phyloP scores from a whole-genome alignment of 2,329 filamentous ascomycete species.

The Aureobasidium musti region DNA sequence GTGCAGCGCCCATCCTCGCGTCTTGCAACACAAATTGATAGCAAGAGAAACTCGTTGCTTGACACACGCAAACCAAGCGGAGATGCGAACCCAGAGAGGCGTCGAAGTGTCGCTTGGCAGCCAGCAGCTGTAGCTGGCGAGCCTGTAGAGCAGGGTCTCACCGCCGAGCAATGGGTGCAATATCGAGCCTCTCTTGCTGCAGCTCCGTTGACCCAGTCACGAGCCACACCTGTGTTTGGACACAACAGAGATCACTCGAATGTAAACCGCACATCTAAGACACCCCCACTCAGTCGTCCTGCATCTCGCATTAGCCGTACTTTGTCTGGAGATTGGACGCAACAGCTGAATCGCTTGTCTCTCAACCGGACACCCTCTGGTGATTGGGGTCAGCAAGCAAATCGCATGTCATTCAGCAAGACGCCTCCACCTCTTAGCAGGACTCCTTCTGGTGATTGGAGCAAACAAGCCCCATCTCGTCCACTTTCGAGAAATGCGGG shows the following conservation, averaged over 20 bases:
- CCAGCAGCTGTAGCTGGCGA: conserved; percentile 61
- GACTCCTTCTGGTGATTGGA: conserved; percentile 38
- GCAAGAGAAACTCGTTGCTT: conserved; percentile 41
- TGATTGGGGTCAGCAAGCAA: conserved; percentile 46
- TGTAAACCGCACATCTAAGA: conserved; percentile 6
- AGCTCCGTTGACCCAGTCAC: conserved; percentile 50
- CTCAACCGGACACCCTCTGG: conserved; percentile 48
- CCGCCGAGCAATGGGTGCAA: conserved; percentile 80
- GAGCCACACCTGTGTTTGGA: conserved; percentile 24
- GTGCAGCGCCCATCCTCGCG: conserved; percentile 30
- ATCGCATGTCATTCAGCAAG: conserved; percentile 25
- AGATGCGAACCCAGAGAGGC: conserved; percentile 49
- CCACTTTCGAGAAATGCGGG: conserved; percentile 62
- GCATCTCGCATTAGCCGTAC: conserved; percentile 33
- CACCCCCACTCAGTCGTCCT: conserved; percentile 38
- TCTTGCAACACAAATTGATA: neutral
- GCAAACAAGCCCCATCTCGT: conserved; percentile 37
- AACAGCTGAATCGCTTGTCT: conserved; percentile 39
- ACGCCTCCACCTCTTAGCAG: conserved; percentile 39
- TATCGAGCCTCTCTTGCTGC: conserved; percentile 65
- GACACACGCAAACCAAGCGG: conserved; percentile 36
- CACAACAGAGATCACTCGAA: conserved; percentile 18
- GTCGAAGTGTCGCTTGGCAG: conserved; percentile 75
- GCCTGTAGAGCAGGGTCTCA: conserved; percentile 58
- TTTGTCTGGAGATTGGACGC: conserved; percentile 29